phyloP scores from a whole-genome alignment of 2,329 filamentous ascomycete genomes.

The Apiospora sp. region DNA sequence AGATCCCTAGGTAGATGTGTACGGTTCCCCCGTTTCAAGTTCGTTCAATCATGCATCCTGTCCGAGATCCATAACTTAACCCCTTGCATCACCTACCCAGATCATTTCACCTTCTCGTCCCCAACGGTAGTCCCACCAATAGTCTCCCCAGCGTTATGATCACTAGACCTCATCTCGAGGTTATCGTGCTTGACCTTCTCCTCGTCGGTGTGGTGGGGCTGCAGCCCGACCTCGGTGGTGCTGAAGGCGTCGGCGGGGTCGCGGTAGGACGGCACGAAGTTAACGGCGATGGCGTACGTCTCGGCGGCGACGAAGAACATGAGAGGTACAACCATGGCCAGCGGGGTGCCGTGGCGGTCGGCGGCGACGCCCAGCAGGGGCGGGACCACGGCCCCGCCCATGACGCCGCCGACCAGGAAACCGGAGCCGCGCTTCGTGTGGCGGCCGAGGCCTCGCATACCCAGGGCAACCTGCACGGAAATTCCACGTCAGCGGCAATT shows the following conservation, averaged over 20 bases:
- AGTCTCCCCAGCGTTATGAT: neutral
- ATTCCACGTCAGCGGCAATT: neutral
- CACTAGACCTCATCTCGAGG: neutral
- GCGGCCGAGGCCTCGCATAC: constrained; percentile 76
- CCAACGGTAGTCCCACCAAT: neutral
- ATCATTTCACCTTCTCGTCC: neutral
- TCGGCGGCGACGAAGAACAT: constrained; percentile 64
- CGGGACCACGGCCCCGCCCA: constrained; percentile 77
- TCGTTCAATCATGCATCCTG: neutral
- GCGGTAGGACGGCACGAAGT: constrained; percentile 71
- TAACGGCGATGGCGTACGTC: constrained; percentile 67
- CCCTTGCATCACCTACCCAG: neutral
- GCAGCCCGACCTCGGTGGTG: constrained; percentile 52
- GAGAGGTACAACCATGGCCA: constrained; percentile 73
- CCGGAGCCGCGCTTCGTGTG: constrained; percentile 81
- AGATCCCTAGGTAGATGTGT: neutral
- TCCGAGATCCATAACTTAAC: neutral
- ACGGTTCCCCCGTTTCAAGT: neutral
- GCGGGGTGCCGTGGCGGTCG: constrained; percentile 66
- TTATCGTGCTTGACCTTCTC: constrained; percentile 33
- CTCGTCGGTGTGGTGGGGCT: constrained; percentile 26
- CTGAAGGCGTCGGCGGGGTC: constrained; percentile 67
- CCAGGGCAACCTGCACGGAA: constrained; percentile 63
- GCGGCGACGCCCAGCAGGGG: constrained; percentile 74
- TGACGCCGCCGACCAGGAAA: constrained; percentile 74